Base-by-base conservation (phyloP, 169 alveolate species). In the Blepharisma undulans region DNA sequence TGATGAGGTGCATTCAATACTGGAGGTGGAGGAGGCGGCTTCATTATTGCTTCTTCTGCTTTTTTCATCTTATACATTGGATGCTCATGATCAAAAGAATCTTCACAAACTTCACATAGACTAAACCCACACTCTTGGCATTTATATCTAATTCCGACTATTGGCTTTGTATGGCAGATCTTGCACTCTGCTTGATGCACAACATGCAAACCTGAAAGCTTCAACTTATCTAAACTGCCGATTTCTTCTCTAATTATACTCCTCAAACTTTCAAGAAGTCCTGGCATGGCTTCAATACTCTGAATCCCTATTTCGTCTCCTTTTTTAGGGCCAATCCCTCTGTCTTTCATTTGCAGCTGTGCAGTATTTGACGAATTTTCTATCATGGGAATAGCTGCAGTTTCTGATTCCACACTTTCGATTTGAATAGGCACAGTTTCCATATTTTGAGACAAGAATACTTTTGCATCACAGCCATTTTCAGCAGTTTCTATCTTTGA, bases 71-170 rank as follows among this genome's bases (percentile, higher is more conserved):
- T 82, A 60, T 36, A 82, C 29, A 82, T 25, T 3, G 74, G 36
- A 60, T 82, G 89, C 10, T 34, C 61, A 82, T 82, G 89, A 3
- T 82, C 89, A 22, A 21, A 22, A 48, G 25, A 22, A 60, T 25
- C 22, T n/a, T 82, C 89, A 59, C 89, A 82, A 25, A 25, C 76
- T 82, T 82, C 89, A 82, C 89, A 82, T 34, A 82, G 60, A n/a
- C 36, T 82, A 82, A 82, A 21, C 33, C 30, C 77, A 60, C 89
- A 82, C 1, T 82, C 89, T 19, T 72, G 48, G 76, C 89, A 82
- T 48, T 82, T 48, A 60, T 82, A 82, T 22, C 89, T 34, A 22
- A 82, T 82, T 82, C 89, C 89, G 7, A 82, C 78, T 25, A 82
- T 82, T 6, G 89, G 89, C 22, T 34, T 48, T 16, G 60, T 60